Percentiles rank a stretch among this genome's conserved stretches.
phyloP scores from a whole-genome alignment of 1,284 basidiomycete species.

The Apiotrichum gracile region DNA sequence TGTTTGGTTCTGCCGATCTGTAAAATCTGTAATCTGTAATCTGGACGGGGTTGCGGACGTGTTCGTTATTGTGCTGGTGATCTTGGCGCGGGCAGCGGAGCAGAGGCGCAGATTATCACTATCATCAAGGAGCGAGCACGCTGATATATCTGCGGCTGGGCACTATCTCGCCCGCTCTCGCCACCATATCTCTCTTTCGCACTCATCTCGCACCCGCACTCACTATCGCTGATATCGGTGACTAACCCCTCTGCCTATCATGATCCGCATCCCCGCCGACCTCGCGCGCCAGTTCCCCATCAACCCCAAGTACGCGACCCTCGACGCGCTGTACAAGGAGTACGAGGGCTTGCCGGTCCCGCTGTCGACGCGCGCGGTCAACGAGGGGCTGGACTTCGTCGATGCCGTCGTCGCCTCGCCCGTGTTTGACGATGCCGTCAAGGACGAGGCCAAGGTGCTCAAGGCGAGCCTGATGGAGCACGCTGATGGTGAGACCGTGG shows the following conservation, averaged over 20 bases:
- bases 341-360: slow-evolving; percentile 13
- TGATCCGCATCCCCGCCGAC: slow-evolving; percentile 13
- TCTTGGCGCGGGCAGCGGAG: neutral
- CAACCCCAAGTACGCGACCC: slow-evolving; percentile 11
- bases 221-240: neutral
- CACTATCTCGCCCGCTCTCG: neutral
- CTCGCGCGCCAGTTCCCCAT: slow-evolving; percentile 17
- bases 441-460: slow-evolving; percentile 8
- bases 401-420: slow-evolving; percentile 10
- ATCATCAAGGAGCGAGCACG: neutral
- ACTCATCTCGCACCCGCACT: neutral
- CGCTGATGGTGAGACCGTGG: slow-evolving; percentile 9
- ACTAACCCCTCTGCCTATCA: neutral
- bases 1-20: neutral
- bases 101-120: neutral
- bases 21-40: neutral
- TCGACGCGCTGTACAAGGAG: slow-evolving; percentile 7
- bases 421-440: slow-evolving; percentile 10
- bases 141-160: too few species aligned
- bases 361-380: slow-evolving; percentile 1
- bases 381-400: slow-evolving; percentile 14
- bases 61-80: neutral
- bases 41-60: neutral
- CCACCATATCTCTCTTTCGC: neutral
- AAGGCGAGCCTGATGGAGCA: slow-evolving; percentile 11